Evolutionary conservation across 2,329 filamentous ascomycete genomes (phyloP).

Genomic region (Apiospora pterosperma): DNA sequence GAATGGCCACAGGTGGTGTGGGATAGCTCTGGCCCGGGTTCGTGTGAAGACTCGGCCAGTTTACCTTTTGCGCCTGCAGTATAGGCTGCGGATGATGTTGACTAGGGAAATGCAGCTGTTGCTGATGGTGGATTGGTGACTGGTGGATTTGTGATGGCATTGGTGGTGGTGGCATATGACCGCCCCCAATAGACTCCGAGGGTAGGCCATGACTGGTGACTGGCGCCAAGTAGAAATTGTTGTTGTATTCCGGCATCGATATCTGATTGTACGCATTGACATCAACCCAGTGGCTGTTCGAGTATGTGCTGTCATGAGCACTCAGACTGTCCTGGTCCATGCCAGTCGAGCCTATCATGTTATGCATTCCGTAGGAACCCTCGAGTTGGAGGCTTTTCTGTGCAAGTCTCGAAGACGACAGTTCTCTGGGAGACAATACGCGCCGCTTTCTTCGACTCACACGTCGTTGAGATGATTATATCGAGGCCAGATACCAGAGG

Average conservation of each 20-base stretch:
- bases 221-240: conserved; percentile 58
- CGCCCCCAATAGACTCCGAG: conserved; percentile 42
- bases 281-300: conserved; percentile 51
- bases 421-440: not conserved
- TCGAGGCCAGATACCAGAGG: not conserved
- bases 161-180: conserved; percentile 55
- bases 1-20: conserved; percentile 55
- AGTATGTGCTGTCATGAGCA: conserved; percentile 38
- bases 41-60: conserved; percentile 79
- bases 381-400: not conserved
- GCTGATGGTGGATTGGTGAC: conserved; percentile 35
- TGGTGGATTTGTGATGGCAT: conserved; percentile 54
- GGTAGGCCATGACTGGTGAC: conserved; percentile 41
- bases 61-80: conserved; percentile 2
- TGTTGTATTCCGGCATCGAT: conserved; percentile 65
- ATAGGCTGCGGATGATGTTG: not conserved
- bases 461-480: not conserved
- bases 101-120: conserved; percentile 21
- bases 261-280: conserved; percentile 64
- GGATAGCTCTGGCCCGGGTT: conserved; percentile 59
- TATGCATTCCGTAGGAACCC: conserved; percentile 35
- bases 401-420: not conserved
- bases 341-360: conserved; percentile 41
- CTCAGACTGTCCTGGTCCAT: conserved; percentile 46
- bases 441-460: not conserved